Evolutionary conservation across 768 basidiomycete species (phyloP).

Genomic region (Mycena capillaripes): DNA sequence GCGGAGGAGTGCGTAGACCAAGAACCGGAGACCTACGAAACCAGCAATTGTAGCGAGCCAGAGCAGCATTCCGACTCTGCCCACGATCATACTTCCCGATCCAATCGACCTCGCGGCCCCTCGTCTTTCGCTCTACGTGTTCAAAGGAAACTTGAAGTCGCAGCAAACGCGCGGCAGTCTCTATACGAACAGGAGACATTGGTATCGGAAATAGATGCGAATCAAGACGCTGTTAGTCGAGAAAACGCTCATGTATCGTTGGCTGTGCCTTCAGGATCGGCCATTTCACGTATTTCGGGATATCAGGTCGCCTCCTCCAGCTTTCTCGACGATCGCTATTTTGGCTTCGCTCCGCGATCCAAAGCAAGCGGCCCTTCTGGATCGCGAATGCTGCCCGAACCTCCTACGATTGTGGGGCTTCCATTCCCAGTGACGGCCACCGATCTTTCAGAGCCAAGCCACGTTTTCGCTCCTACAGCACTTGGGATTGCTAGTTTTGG

Average conservation of each 20-base stretch:
- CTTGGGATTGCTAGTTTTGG: neutral
- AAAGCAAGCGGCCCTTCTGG: neutral
- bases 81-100: conserved; percentile 33
- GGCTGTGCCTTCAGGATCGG: conserved; percentile 8
- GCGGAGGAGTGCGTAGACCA: conserved; percentile 14
- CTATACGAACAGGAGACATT: neutral
- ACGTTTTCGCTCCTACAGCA: neutral
- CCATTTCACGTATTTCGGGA: conserved; percentile 7
- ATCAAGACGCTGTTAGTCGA: neutral
- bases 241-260: neutral
- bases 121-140: conserved; percentile 61
- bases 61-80: conserved; percentile 6
- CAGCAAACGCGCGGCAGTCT: conserved; percentile 15
- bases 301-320: conserved; percentile 29
- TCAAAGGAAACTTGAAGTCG: conserved; percentile 54
- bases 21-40: neutral
- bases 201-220: neutral
- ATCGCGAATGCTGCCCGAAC: conserved; percentile 37
- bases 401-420: conserved; percentile 29
- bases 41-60: conserved; percentile 30
- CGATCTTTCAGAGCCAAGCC: neutral
- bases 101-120: conserved; percentile 42
- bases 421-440: conserved; percentile 15
- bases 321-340: conserved; percentile 31
- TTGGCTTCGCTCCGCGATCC: neutral